Evolutionary conservation across 768 basidiomycete species (phyloP), one percentile per base, ranked within the genome.

Genomic region (Lentinula aciculospora): DNA sequence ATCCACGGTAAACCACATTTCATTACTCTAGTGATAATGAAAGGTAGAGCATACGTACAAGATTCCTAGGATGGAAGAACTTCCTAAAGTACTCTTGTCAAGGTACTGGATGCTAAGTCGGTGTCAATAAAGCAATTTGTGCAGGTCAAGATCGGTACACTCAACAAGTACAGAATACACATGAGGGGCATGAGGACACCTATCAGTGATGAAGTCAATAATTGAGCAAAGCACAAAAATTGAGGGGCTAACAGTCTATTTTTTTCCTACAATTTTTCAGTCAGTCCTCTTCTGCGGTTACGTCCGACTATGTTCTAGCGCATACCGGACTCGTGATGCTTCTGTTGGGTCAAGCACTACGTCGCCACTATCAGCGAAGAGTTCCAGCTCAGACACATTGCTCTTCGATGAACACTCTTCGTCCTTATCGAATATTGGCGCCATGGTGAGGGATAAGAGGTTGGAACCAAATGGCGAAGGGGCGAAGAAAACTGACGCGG

Each of bases 21-120:
- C 9, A 39, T 27, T 47, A 10, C 1, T 23, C 12, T n/a, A 5
- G 17, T 25, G 19, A 10, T 29, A 45, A 15, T 61, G 21, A 42
- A 25, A 23, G 34, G 23, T 50, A 27, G 15, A 36, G 19, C 53
- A 23, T 42, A 60, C 78, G 60, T 34, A 85, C 88, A 73, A 71
- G 63, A 89, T 89, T 1, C 88, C 88, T 44, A 90, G 75, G 60
- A 89, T 87, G 1, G 88, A 81, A 0, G 85, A 65, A 58, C 77
- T 81, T 1, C 85, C 86, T 3, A 89, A 72, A 0, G 87, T 89
- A 0, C 82, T 84, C 70, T 88, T 88, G 61, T 89, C 88, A 84
- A 88, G 88, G 59, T 84, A 88, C 65, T 89, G 86, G n/a, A 89
- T 77, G 80, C 87, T 84, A 58, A 61, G 57, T 17, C 12, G n/a